phyloP scores from a whole-genome alignment of 139 green algal species.

The Tetraselmis striata region DNA sequence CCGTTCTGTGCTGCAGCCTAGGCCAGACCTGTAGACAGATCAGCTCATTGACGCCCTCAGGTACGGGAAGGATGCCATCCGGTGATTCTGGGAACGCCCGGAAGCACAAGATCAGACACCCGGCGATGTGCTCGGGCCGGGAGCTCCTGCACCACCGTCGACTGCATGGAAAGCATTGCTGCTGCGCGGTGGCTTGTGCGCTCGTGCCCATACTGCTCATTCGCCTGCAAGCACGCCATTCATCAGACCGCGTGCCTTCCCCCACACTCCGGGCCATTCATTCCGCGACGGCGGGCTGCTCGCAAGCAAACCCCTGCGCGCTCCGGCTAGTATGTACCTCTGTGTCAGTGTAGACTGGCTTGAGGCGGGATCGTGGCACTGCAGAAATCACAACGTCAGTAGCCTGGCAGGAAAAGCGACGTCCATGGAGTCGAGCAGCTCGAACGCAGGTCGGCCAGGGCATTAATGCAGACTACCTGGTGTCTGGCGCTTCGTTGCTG shows the following conservation, averaged over 20 bases:
- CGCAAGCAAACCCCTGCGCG: too few species aligned
- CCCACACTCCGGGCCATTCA: too few species aligned
- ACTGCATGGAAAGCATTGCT: neutral
- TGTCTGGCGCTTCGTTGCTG: neutral
- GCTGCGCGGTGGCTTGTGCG: neutral
- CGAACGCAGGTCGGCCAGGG: too few species aligned
- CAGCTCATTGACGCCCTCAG: neutral
- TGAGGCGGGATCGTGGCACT: too few species aligned
- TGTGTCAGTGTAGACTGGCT: neutral
- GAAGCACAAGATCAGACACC: neutral
- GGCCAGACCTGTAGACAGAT: neutral
- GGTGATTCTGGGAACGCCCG: neutral
- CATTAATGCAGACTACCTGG: too few species aligned
- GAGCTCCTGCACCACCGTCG: neutral
- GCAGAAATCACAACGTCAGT: too few species aligned
- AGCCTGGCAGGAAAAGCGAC: too few species aligned
- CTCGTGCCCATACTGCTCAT: neutral
- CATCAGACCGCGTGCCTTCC: too few species aligned
- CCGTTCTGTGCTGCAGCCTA: neutral
- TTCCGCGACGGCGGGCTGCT: too few species aligned
- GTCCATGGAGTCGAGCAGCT: too few species aligned
- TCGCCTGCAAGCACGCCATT: too few species aligned
- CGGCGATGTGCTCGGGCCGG: neutral
- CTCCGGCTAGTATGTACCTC: too few species aligned
- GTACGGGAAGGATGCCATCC: neutral